Conservation (phyloP, 495 filamentous ascomycete species). For the Venustampulla echinocandica region DNA sequence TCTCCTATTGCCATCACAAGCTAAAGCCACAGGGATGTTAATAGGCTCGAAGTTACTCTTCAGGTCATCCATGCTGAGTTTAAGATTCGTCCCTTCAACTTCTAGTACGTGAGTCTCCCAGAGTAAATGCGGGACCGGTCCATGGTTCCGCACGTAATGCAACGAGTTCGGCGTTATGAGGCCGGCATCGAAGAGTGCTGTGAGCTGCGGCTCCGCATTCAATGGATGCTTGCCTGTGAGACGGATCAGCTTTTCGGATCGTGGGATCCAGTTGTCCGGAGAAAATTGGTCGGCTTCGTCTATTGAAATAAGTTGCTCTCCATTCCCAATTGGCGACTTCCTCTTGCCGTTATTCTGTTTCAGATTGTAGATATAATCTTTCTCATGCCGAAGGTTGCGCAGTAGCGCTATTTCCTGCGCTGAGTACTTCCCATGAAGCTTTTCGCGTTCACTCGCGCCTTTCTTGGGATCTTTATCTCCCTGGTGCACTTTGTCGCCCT, state of each 20-base stretch:
- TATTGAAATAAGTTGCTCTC: constrained; percentile 10
- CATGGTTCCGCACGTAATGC: constrained; percentile 57
- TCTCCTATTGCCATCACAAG: constrained; percentile 55
- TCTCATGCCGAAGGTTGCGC: constrained; percentile 20
- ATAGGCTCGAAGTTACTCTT: not conserved
- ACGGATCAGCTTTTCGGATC: constrained; percentile 24
- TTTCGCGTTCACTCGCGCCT: constrained; percentile 2
- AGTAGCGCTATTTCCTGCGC: constrained; percentile 26
- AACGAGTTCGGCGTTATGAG: constrained; percentile 46
- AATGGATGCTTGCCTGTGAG: constrained; percentile 30
- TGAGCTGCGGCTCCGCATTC: constrained; percentile 25
- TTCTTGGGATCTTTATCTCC: not conserved
- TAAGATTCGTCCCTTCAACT: not conserved
- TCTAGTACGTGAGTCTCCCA: constrained; percentile 7
- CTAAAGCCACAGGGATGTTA: constrained; percentile 44
- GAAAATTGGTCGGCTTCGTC: constrained; percentile 29
- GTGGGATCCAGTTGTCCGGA: constrained; percentile 31
- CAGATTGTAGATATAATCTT: constrained; percentile 18
- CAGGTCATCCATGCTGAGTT: not conserved
- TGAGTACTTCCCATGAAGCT: constrained; percentile 12
- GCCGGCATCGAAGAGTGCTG: constrained; percentile 21
- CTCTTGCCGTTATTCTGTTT: constrained; percentile 26
- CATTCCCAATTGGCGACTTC: constrained; percentile 10
- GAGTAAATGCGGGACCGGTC: constrained; percentile 47
- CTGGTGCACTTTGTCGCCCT: not conserved